Conservation (phyloP, 2,329 filamentous ascomycete genomes). For the Cadophora sp. region DNA sequence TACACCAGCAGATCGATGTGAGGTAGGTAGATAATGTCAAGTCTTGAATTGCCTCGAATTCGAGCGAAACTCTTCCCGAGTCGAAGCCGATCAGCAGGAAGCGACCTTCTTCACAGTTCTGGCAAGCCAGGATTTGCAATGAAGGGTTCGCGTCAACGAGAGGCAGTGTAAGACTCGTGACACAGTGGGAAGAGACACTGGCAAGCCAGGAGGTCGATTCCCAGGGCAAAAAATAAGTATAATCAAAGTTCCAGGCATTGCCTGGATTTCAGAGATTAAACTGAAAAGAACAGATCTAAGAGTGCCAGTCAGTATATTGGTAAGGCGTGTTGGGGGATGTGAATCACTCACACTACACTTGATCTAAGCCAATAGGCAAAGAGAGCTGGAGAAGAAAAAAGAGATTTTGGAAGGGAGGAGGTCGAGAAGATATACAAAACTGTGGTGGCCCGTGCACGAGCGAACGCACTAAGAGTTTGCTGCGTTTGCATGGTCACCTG, state of each 20-base stretch:
- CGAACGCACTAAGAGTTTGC: neutral
- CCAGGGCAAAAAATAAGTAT: conserved; percentile 76
- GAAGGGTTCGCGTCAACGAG: conserved; percentile 70
- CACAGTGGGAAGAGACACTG: conserved; percentile 69
- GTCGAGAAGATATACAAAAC: neutral
- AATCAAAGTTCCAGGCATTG: conserved; percentile 78
- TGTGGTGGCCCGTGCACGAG: neutral
- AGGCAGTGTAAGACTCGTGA: conserved; percentile 79
- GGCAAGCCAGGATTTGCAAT: conserved; percentile 60
- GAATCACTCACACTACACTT: conserved; percentile 57
- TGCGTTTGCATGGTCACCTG: no score
- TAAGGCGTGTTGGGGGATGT: neutral
- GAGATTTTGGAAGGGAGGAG: neutral
- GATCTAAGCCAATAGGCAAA: conserved; percentile 79
- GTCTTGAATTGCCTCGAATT: neutral
- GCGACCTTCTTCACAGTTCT: conserved; percentile 62
- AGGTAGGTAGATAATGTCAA: no score
- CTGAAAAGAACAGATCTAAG: conserved; percentile 83
- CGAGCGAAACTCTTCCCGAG: neutral
- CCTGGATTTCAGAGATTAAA: conserved; percentile 90
- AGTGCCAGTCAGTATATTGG: neutral
- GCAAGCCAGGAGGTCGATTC: conserved; percentile 73
- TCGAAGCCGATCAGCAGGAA: neutral
- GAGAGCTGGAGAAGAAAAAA: conserved; percentile 39
- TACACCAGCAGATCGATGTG: no score